A percentile compares a stretch with the other conserved stretches of the same genome.
Evolutionary conservation across 345 rosid species (phyloP).

Genomic region (Combretum micranthum): DNA sequence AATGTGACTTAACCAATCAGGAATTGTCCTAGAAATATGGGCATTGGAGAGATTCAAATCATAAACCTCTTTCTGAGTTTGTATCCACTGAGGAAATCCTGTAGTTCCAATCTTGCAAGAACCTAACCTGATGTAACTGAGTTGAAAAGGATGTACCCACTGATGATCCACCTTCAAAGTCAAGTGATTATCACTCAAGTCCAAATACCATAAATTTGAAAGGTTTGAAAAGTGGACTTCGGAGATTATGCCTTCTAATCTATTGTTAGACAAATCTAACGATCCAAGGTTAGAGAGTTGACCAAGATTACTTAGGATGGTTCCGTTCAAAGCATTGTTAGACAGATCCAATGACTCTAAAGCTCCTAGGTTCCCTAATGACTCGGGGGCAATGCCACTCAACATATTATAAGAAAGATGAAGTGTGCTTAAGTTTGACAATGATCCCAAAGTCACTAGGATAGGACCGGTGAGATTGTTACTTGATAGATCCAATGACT

Average conservation of each 20-base stretch:
- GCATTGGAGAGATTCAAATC: accelerated
- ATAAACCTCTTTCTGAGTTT: accelerated
- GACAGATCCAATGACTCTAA: neutral
- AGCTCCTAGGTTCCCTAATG: neutral
- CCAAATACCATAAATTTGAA: neutral
- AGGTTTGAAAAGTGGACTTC: slow-evolving; percentile 6
- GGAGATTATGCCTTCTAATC: slow-evolving; percentile 2
- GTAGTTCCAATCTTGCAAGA: neutral
- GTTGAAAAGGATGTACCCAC: slow-evolving; percentile 1
- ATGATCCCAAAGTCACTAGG: neutral
- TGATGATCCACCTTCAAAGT: neutral
- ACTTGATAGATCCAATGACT: accelerated
- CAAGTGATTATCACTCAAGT: slow-evolving; percentile 1
- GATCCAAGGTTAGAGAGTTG: neutral
- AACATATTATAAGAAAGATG: neutral
- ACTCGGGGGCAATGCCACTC: neutral
- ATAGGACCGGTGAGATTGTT: neutral
- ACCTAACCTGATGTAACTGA: accelerated
- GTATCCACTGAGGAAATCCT: neutral
- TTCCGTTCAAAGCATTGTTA: slow-evolving; percentile 3
- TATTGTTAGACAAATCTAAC: slow-evolving; percentile 4
- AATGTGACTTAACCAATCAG: neutral
- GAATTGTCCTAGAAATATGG: neutral
- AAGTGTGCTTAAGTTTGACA: neutral
- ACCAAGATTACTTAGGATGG: neutral